Percentiles rank a stretch among this genome's conserved stretches.
Evolutionary conservation across 225 moss, liverwort and hornwort species (phyloP).

Genomic region (Sphagnum tenellum): DNA sequence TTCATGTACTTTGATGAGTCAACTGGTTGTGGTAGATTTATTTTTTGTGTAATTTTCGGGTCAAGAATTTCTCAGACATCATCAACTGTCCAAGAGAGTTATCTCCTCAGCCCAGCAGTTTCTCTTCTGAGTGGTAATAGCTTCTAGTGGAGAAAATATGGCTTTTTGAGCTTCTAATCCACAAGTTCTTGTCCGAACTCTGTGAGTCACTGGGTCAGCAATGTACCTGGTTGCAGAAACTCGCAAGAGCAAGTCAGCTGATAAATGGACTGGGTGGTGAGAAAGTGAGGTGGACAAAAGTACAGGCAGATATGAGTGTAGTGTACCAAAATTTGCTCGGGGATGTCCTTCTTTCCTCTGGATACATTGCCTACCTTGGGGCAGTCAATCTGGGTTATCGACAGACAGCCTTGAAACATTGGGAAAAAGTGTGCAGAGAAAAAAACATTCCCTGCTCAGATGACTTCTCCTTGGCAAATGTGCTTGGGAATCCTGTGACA

Average conservation of each 20-base stretch:
- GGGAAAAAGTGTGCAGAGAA: constrained; percentile 42
- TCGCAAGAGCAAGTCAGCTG: constrained; percentile 50
- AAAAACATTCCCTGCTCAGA: constrained; percentile 63
- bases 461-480: constrained; percentile 38
- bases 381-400: constrained; percentile 62
- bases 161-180: too few relatives aligned
- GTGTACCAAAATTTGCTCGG: constrained; percentile 45
- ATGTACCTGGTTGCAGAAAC: constrained; percentile 40
- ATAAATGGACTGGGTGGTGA: constrained; percentile 76
- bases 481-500: constrained; percentile 49
- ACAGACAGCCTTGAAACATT: constrained; percentile 32
- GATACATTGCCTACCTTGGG: constrained; percentile 76
- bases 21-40: too few relatives aligned
- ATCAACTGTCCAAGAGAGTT: too few relatives aligned
- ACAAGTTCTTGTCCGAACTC: too few relatives aligned
- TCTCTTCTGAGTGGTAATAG: too few relatives aligned
- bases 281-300: constrained; percentile 59
- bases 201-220: too few relatives aligned
- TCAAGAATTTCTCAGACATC: too few relatives aligned
- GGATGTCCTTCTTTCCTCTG: constrained; percentile 61
- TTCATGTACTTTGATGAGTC: too few relatives aligned
- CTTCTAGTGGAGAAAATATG: too few relatives aligned
- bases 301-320: constrained; percentile 39
- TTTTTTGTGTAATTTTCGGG: too few relatives aligned
- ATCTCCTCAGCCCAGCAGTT: too few relatives aligned